These are phyloP conservation scores for Spathaspora sp. DNA, from an alignment of 805 yeast species.

Conservation along the genomic window DNA sequence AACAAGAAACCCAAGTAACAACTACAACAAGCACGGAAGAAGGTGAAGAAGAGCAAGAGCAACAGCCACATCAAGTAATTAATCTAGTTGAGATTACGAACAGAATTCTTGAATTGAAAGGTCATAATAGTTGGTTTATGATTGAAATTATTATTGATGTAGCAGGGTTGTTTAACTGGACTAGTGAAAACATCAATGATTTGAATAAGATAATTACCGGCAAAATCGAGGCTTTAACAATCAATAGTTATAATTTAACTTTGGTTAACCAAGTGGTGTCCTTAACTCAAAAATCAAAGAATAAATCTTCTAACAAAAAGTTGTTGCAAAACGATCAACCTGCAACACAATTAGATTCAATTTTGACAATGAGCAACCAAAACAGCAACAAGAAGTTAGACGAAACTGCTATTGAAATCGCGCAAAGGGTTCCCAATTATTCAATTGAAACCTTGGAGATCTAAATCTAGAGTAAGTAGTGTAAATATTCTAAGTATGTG, in stretches of 20 bases:
- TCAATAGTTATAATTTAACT: constrained; percentile 43
- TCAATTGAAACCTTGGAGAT: constrained; percentile 41
- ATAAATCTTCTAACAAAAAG: constrained; percentile 23
- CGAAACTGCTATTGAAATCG: constrained; percentile 26
- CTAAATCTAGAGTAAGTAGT: background rate
- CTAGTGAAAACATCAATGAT: constrained; percentile 43
- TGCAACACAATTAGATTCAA: constrained; percentile 25
- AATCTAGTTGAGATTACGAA: constrained; percentile 37
- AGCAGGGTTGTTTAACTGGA: constrained; percentile 68
- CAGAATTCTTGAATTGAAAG: constrained; percentile 37
- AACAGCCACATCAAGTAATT: background rate
- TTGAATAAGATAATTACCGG: constrained; percentile 43
- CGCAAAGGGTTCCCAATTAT: constrained; percentile 50
- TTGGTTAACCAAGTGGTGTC: constrained; percentile 40
- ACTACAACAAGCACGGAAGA: too few relatives aligned
- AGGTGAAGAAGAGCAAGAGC: background rate
- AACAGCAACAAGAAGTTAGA: constrained; percentile 24
- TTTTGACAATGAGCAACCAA: constrained; percentile 27
- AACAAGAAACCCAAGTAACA: constrained; percentile 6
- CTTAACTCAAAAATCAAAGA: constrained; percentile 11
- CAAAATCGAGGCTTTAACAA: constrained; percentile 44
- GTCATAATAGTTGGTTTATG: constrained; percentile 57
- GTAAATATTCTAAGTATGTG: background rate
- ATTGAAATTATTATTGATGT: constrained; percentile 66
- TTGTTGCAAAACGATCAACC: constrained; percentile 9